Base-by-base conservation (phyloP, 441 rosid species). In the Brassica balearica region DNA sequence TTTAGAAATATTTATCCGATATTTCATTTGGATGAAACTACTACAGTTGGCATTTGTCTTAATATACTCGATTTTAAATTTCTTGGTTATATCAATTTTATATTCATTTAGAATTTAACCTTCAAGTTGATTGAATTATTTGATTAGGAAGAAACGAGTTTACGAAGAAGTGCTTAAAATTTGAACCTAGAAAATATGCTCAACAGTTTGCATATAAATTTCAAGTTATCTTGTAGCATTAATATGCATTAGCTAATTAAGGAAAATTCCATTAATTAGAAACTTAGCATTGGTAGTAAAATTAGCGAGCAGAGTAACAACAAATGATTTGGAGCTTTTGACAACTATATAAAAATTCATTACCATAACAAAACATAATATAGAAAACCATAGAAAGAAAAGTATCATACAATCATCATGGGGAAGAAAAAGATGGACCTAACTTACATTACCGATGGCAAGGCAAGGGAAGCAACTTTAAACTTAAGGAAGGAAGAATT, bases 401-500 rank as follows among this genome's bases (percentile, higher is more conserved):
- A 11, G 43, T 8, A 7, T 7, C 10, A 3, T 11, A 17, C 2
- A 11, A 61, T 72, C 9, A 3, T 32, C 27, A 73, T 63, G 92
- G 77, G 86, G 10, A 86, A 86, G 60, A 86, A 77, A 83, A 89
- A 85, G 78, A 83, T 91, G 74, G 82, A 82, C 71, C 80, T 88
- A 6, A 77, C 82, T 1, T 88, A 69, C 74, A 88, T 91, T 6
- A 5, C 48, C 11, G 74, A 86, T 29, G 88, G 78, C 8, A 34
- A 82, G 1, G 71, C 75, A 2, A 85, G 90, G 23, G 86, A 81
- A 64, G 81, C 81, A 10, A 67, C 90, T 1, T 87, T 75, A 73
- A 87, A 81, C 71, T 83, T 76, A 34, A 82, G 90, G 67, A 86
- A 83, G 82, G 80, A 71, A 36, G 89, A 85, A 0, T 12, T 89